Conservation (phyloP, 2,329 filamentous ascomycete species). For the Aspergillus fischeri region DNA sequence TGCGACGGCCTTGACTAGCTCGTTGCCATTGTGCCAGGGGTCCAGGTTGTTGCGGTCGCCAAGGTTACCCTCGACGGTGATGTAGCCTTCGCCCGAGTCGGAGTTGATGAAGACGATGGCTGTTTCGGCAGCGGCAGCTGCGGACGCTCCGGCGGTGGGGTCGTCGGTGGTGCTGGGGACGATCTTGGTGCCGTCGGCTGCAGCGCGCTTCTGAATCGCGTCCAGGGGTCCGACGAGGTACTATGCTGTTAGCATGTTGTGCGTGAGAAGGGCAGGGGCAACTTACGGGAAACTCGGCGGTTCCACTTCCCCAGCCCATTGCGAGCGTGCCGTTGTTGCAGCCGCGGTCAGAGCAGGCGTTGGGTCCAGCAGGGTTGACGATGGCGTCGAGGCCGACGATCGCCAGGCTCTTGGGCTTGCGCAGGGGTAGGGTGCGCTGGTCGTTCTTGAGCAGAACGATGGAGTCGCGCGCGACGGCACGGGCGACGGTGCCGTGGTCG, state of each 20-base stretch:
- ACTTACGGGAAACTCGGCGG: slow-evolving; percentile 58
- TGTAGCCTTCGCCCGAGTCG: slow-evolving; percentile 48
- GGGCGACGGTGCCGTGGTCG: slow-evolving; percentile 37
- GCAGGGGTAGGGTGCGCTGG: slow-evolving; percentile 41
- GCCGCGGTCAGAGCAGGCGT: slow-evolving; percentile 57
- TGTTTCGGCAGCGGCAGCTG: slow-evolving; percentile 35
- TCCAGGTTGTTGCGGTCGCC: slow-evolving; percentile 47
- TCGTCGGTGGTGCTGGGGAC: slow-evolving; percentile 39
- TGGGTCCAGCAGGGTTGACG: slow-evolving; percentile 44
- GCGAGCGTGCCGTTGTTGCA: slow-evolving; percentile 65
- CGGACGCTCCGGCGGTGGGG: slow-evolving; percentile 31
- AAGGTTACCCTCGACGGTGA: slow-evolving; percentile 53
- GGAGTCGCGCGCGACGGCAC: slow-evolving; percentile 42
- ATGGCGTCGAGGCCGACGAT: slow-evolving; percentile 50
- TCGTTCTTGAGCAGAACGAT: slow-evolving; percentile 49
- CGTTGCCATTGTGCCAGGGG: slow-evolving; percentile 15
- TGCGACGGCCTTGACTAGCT: slow-evolving; percentile 52
- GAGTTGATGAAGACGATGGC: slow-evolving; percentile 49
- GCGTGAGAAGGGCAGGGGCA: not conserved
- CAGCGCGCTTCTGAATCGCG: slow-evolving; percentile 37
- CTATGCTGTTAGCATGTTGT: slow-evolving; percentile 5
- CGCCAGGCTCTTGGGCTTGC: slow-evolving; percentile 44
- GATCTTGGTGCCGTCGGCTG: slow-evolving; percentile 40
- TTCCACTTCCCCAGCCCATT: slow-evolving; percentile 73
- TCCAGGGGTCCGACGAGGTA: slow-evolving; percentile 44